Evolutionary conservation across 108 stramenopile species (phyloP), one percentile per base, ranked within the genome.

Genomic region (Licmophora abbreviata): DNA sequence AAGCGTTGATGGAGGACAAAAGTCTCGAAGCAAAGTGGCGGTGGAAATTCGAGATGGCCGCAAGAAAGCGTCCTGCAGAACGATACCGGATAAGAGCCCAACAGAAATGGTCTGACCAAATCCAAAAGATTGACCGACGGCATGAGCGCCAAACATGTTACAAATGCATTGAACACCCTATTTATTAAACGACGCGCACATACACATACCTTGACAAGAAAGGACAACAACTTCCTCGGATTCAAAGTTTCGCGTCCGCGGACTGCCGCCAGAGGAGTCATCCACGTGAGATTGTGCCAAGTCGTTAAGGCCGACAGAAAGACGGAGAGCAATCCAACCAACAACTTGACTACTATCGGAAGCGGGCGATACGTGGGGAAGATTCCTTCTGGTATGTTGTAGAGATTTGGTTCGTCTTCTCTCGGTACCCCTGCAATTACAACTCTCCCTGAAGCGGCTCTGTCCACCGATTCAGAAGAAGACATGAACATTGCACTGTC

Each of bases 41-140:
- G 65, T 76, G 1, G 81, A 64, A 1, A 83, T 67, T n/a, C 84
- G 63, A 1, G 77, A 71, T 1, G 88, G 83, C 8, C 51, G 57
- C 2, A 49, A 51, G 14, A 76, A 57, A 18, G 53, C 15, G 29
- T 90, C 88, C 59, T 90, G 88, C 8, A 83, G 31, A 1, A 45
- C 28, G 47, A 64, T 0, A 74, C 12, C 24, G 58, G 5, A 50
- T 5, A 59, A 27, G 7, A 71, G 35, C 24, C 64, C 35, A 38
- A 55, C 37, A 21, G 53, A 32, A 41, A 59, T 17, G 10, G 26
- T 11, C 29, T 22, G 38, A 10, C 14, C 15, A 30, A 40, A 20
- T 12, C 25, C 31, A 29, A 55, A 15, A 33, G 22, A 24, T 51
- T 4, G 5, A 20, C 6, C 31, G 54, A 30, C 15, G 18, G 5